Base-by-base conservation (phyloP, 2,329 filamentous ascomycete species). In the Saccharata proteae region DNA sequence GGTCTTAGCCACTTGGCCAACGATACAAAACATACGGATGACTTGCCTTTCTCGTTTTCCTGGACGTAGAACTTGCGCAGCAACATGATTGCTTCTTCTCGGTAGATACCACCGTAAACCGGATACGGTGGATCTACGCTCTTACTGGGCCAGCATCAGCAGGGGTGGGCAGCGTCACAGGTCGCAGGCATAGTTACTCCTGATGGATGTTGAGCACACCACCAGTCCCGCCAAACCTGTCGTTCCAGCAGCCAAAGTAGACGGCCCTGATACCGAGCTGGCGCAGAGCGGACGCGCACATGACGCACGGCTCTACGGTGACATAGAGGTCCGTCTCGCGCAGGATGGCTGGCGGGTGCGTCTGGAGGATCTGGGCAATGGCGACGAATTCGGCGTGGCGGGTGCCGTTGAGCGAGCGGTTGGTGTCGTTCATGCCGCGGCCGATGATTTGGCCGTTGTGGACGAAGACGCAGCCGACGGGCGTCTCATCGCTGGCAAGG, bases 271-370 rank as follows among this genome's bases (percentile, higher is more conserved):
- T 85, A 10, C 76, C 73, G 41, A 92, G 78, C 57, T 98, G 92
- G 30, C 85, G 75, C 30, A 98, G 69, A 32, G 92, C 74, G 5
- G 85, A 92, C 9, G 90, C 90, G 52, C 90, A 98, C 90, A 98
- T 98, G 61, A 98, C 84, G 55, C 90, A 98, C 4, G 90, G 90
- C 59, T 98, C 92, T 32, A 98, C 88, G 0, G 90, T 98, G 29
- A 98, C 90, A 56, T 98, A 98, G 30, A 98, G 72, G 48, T 80
- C 75, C 7, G 76, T 80, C 41, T 86, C 72, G 22, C 64, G 65
- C 43, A 96, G 65, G 40, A 88, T 71, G 9, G 67, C 69, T 19
- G 73, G 69, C 32, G 78, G 69, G 42, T 90, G 69, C 31, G 66
- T 67, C 14, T 68, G 60, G 26, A 81, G 62, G 42, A 80, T 72